A percentile compares a stretch with the other conserved stretches of the same genome.
Evolutionary conservation across 2,329 filamentous ascomycete species (phyloP).

Genomic region (Gnomoniopsis sp.): DNA sequence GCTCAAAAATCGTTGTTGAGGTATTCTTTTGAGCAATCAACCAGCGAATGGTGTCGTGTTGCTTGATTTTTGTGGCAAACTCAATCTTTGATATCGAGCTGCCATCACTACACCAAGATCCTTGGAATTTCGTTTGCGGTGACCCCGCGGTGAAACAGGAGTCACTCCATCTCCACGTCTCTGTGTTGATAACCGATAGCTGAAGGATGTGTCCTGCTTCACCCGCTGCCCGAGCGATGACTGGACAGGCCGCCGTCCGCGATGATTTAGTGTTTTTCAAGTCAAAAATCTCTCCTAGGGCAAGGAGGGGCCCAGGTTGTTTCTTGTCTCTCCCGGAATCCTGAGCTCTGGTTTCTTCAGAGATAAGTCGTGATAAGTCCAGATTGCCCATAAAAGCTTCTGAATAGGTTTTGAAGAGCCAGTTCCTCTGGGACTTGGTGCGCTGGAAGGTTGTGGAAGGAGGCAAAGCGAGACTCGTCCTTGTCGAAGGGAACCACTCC

Average conservation of each 20-base stretch:
- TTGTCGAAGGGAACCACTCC: slow-evolving; percentile 25
- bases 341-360: slow-evolving; percentile 6
- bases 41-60: slow-evolving; percentile 42
- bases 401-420: slow-evolving; percentile 49
- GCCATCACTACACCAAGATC: slow-evolving; percentile 53
- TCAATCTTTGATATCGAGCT: slow-evolving; percentile 50
- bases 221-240: slow-evolving; percentile 51
- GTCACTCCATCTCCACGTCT: slow-evolving; percentile 52
- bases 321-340: slow-evolving; percentile 24
- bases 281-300: slow-evolving; percentile 52
- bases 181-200: slow-evolving; percentile 46
- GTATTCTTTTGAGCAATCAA: slow-evolving; percentile 51
- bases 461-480: not conserved
- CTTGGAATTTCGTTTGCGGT: slow-evolving; percentile 26
- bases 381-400: slow-evolving; percentile 42
- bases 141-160: slow-evolving; percentile 1
- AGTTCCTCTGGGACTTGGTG: slow-evolving; percentile 39
- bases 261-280: slow-evolving; percentile 25
- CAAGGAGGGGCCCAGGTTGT: slow-evolving; percentile 39
- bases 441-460: slow-evolving; percentile 19
- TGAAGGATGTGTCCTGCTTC: slow-evolving; percentile 56
- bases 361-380: slow-evolving; percentile 11
- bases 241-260: slow-evolving; percentile 26
- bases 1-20: slow-evolving; percentile 50
- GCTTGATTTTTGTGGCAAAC: slow-evolving; percentile 38